These are phyloP conservation scores for Cupressus sempervirens DNA, from an alignment of 75 land plant species.

Conservation along the genomic window DNA sequence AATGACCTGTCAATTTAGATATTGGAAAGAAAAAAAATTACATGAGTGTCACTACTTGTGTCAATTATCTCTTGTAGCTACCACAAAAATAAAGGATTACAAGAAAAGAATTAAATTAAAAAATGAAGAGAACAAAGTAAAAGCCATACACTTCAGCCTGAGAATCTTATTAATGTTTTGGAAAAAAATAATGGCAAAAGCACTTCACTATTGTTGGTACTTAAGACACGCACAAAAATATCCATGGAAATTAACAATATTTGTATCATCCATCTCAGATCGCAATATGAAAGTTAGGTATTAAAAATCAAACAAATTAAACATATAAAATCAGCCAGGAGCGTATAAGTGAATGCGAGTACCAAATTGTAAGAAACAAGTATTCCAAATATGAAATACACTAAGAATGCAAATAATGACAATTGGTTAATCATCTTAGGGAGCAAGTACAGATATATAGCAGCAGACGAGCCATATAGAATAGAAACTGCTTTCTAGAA, in stretches of 20 bases:
- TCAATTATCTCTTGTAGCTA: neutral
- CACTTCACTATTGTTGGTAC: neutral
- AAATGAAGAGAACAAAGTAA: neutral
- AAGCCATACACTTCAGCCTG: neutral
- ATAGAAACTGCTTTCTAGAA: too few relatives aligned
- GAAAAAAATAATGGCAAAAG: neutral
- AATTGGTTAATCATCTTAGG: too few relatives aligned
- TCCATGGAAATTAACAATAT: neutral
- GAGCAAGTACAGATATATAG: too few relatives aligned
- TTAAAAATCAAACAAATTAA: neutral
- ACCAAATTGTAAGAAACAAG: too few relatives aligned
- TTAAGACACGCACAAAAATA: neutral
- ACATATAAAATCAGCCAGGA: too few relatives aligned
- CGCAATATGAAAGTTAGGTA: neutral
- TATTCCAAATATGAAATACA: too few relatives aligned
- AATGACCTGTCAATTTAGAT: conserved; percentile 55
- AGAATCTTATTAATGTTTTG: neutral
- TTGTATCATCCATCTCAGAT: neutral
- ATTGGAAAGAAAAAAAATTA: neutral
- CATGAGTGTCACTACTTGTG: neutral
- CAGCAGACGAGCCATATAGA: too few relatives aligned
- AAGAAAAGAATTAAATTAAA: neutral
- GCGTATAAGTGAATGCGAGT: too few relatives aligned
- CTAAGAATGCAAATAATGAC: too few relatives aligned
- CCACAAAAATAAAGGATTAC: too few relatives aligned